phyloP scores from a whole-genome alignment of 371 early-diverging fungal genomes.

The Syncephalastrum monosporum region DNA sequence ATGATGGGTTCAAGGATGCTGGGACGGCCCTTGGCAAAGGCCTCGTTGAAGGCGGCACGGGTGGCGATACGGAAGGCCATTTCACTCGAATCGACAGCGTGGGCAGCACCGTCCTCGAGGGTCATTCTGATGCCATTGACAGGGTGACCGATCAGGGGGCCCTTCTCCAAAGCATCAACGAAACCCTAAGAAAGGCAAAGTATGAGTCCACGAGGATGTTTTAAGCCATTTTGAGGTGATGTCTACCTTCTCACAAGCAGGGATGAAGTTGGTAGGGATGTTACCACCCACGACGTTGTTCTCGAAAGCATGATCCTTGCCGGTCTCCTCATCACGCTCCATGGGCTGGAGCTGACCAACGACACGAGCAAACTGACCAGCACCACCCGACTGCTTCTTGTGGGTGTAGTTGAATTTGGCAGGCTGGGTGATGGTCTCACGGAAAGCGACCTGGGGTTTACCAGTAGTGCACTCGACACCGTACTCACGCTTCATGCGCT shows the following conservation, averaged over 20 bases:
- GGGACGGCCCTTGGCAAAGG: slow-evolving; percentile 79
- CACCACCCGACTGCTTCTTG: slow-evolving; percentile 98
- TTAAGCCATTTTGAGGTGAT: too few relatives aligned
- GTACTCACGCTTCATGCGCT: slow-evolving; percentile 97
- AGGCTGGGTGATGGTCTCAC: slow-evolving; percentile 84
- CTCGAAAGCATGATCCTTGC: slow-evolving; percentile 57
- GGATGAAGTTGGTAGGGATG: slow-evolving; percentile 92
- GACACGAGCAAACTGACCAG: slow-evolving; percentile 96
- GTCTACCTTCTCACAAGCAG: slow-evolving; percentile 85
- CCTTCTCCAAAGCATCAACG: slow-evolving; percentile 89
- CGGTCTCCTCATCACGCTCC: slow-evolving; percentile 49
- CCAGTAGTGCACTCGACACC: slow-evolving; percentile 91
- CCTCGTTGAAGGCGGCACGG: slow-evolving; percentile 86
- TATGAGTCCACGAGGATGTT: slow-evolving; percentile 9
- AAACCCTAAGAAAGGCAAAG: slow-evolving; percentile 58
- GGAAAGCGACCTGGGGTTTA: slow-evolving; percentile 96
- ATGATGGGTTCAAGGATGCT: slow-evolving; percentile 95
- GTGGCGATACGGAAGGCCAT: slow-evolving; percentile 95
- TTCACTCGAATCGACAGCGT: slow-evolving; percentile 96
- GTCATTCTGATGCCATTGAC: slow-evolving; percentile 88
- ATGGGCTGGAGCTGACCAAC: slow-evolving; percentile 92
- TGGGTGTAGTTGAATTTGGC: slow-evolving; percentile 94
- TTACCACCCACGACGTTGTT: slow-evolving; percentile 91
- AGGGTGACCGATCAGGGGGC: slow-evolving; percentile 90
- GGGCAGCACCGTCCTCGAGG: slow-evolving; percentile 93